A percentile compares a stretch with the other conserved stretches of the same genome.
Conservation (phyloP, 495 filamentous ascomycete genomes). For the Tuber indicum region DNA sequence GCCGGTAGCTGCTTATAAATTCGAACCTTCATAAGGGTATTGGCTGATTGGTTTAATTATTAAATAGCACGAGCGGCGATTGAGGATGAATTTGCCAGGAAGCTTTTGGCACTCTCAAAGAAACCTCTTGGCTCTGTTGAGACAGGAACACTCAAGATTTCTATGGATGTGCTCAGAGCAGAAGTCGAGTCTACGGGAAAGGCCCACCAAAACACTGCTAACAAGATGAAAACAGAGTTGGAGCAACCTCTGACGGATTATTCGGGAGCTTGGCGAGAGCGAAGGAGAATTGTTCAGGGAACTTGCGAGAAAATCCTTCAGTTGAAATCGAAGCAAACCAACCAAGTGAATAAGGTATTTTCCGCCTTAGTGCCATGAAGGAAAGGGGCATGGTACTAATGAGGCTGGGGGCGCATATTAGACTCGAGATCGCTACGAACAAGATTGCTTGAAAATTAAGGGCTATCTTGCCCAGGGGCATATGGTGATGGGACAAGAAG, state of each 20-base stretch:
- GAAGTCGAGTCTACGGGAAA: conserved; percentile 96
- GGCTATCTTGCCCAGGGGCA: conserved; percentile 97
- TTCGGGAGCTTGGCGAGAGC: conserved; percentile 86
- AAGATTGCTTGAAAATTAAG: conserved; percentile 96
- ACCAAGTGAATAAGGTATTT: conserved; percentile 77
- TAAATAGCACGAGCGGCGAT: conserved; percentile 73
- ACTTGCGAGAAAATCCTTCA: conserved; percentile 92
- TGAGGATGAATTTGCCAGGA: conserved; percentile 96
- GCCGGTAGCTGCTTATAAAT: conserved; percentile 51
- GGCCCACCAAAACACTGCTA: conserved; percentile 78
- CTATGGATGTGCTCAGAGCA: conserved; percentile 76
- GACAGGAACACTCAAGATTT: conserved; percentile 70
- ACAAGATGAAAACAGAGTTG: conserved; percentile 93
- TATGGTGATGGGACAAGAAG: conserved; percentile 99
- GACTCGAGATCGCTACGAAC: conserved; percentile 89
- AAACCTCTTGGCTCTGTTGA: conserved; percentile 90
- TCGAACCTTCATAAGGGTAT: conserved; percentile 4
- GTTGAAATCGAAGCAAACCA: conserved; percentile 83
- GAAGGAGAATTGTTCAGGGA: conserved; percentile 89
- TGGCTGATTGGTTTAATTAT: conserved; percentile 13
- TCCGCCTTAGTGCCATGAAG: not conserved
- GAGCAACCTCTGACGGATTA: conserved; percentile 92
- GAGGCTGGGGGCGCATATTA: conserved; percentile 36
- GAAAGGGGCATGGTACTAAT: conserved; percentile 18
- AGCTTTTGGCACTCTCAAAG: conserved; percentile 73